These are phyloP conservation scores for Chrysopogon serrulatus DNA, from an alignment of 176 grass and related monocot species.

Conservation along the genomic window DNA sequence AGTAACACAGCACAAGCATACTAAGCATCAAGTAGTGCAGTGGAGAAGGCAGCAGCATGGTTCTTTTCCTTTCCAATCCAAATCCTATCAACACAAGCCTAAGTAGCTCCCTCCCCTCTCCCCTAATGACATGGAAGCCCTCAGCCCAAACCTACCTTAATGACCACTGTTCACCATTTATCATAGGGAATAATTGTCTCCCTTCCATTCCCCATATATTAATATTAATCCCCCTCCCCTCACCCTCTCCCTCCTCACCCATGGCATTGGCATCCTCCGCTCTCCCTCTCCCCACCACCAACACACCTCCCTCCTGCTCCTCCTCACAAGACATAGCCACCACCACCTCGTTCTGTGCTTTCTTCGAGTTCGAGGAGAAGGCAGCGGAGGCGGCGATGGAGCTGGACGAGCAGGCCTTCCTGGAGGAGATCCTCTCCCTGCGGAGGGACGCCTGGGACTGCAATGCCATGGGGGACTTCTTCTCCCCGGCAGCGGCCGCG, in stretches of 20 bases:
- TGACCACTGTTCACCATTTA: constrained; percentile 19
- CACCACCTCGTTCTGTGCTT: background rate
- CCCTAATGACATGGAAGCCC: constrained; percentile 29
- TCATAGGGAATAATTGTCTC: constrained; percentile 73
- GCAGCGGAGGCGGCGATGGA: constrained; percentile 37
- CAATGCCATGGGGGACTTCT: constrained; percentile 84
- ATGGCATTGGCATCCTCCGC: background rate
- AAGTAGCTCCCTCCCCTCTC: background rate
- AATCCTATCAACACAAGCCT: background rate
- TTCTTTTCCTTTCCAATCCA: constrained; percentile 22
- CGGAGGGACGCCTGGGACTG: constrained; percentile 73
- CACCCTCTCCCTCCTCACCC: background rate
- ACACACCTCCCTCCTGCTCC: background rate
- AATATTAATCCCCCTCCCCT: constrained; percentile 33
- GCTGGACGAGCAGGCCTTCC: constrained; percentile 81
- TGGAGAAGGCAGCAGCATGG: background rate
- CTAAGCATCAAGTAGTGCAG: background rate
- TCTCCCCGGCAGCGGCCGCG: constrained; percentile 31
- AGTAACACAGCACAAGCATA: background rate
- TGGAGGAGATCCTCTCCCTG: constrained; percentile 84
- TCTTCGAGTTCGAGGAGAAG: background rate
- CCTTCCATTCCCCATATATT: constrained; percentile 35
- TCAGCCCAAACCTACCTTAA: background rate
- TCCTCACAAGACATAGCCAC: background rate
- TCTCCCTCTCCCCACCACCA: background rate